Percentiles rank a stretch among this genome's conserved stretches.
Conservation (phyloP, 768 basidiomycete genomes). For the Pholiota molesta region DNA sequence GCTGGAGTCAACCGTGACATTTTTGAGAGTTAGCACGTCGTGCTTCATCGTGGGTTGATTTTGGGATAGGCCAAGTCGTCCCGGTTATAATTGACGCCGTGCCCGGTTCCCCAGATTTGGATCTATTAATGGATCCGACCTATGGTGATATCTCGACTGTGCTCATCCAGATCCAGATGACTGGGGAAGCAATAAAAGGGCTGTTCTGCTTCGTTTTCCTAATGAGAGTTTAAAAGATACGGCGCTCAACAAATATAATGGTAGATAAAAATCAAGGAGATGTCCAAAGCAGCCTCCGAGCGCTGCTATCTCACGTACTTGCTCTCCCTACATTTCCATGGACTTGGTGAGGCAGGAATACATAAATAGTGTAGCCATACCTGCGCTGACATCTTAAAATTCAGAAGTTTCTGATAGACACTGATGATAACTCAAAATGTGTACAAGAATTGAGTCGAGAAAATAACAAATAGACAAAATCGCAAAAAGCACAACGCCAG, state of each 20-base stretch:
- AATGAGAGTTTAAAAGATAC: no score
- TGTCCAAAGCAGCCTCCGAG: background rate
- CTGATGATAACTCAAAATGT: no score
- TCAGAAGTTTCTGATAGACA: no score
- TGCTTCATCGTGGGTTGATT: background rate
- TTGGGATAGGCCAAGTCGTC: no score
- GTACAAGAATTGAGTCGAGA: background rate
- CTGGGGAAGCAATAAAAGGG: no score
- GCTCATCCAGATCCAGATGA: no score
- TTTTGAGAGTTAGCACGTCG: background rate
- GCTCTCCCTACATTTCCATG: background rate
- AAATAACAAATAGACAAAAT: background rate
- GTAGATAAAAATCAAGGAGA: no score
- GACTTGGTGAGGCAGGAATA: background rate
- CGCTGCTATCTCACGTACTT: background rate
- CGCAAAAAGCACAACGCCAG: background rate
- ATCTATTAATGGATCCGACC: background rate
- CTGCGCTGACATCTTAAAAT: no score
- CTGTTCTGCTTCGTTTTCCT: no score
- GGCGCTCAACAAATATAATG: no score
- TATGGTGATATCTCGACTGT: no score
- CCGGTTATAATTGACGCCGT: background rate
- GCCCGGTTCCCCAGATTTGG: background rate
- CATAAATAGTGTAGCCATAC: no score
- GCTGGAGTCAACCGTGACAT: background rate